Conservation (phyloP, 495 filamentous ascomycete species). For the Aspergillus incahuasiensis region DNA sequence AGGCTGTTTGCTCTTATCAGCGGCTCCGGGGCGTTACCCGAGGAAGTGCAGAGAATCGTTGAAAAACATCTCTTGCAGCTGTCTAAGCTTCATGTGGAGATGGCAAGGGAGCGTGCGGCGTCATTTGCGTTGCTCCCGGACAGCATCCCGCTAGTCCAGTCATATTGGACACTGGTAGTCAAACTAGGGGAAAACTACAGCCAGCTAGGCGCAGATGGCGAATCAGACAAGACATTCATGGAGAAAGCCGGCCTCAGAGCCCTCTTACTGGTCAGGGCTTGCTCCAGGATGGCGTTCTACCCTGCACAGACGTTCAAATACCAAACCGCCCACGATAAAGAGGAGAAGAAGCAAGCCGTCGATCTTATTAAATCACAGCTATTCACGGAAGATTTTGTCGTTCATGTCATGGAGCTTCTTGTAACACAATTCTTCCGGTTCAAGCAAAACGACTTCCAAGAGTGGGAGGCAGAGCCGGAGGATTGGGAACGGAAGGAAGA, state of each 20-base stretch:
- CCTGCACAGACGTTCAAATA: constrained; percentile 79
- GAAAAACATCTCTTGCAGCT: constrained; percentile 85
- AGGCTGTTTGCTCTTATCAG: constrained; percentile 52
- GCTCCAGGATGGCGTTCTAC: constrained; percentile 75
- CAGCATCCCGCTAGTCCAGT: constrained; percentile 65
- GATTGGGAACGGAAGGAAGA: constrained; percentile 88
- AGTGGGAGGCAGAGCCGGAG: constrained; percentile 90
- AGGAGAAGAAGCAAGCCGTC: constrained; percentile 61
- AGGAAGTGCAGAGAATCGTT: constrained; percentile 47
- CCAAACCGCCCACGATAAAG: constrained; percentile 62
- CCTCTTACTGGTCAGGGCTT: constrained; percentile 76
- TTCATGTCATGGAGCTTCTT: constrained; percentile 73
- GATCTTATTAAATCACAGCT: constrained; percentile 63
- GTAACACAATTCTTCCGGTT: constrained; percentile 88
- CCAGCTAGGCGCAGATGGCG: constrained; percentile 46
- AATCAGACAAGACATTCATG: constrained; percentile 52
- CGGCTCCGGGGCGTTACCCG: constrained; percentile 21
- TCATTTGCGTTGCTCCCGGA: constrained; percentile 78
- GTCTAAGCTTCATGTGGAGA: constrained; percentile 84
- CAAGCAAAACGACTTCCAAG: constrained; percentile 73
- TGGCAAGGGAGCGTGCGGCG: constrained; percentile 68
- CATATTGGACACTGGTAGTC: constrained; percentile 78
- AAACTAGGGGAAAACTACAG: constrained; percentile 68
- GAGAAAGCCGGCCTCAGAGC: constrained; percentile 78
- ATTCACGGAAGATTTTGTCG: constrained; percentile 67